phyloP scores from a whole-genome alignment of 805 yeast species.

The Candida taoyuanica region DNA sequence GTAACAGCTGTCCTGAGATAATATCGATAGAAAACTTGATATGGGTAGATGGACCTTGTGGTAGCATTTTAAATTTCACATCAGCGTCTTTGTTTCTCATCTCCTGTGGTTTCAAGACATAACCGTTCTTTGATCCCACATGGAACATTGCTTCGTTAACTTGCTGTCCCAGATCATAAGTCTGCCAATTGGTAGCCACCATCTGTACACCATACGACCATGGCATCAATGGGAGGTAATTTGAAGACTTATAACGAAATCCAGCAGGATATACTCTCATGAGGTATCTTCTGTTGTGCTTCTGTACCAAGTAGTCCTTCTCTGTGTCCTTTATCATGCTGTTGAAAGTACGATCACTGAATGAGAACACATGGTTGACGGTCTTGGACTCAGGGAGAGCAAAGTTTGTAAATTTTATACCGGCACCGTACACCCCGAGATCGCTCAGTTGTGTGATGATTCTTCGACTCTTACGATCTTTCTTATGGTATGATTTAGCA shows the following conservation, averaged over 20 bases:
- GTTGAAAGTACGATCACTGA: slow-evolving; percentile 68
- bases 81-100: slow-evolving; percentile 29
- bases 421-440: slow-evolving; percentile 61
- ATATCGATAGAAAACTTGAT: slow-evolving; percentile 37
- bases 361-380: slow-evolving; percentile 77
- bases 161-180: slow-evolving; percentile 85
- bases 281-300: slow-evolving; percentile 71
- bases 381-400: slow-evolving; percentile 83
- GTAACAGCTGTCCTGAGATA: slow-evolving; percentile 83
- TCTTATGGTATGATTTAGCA: slow-evolving; percentile 5
- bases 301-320: slow-evolving; percentile 51
- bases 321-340: slow-evolving; percentile 59
- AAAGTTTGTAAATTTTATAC: slow-evolving; percentile 74
- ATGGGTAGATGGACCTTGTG: slow-evolving; percentile 6
- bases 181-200: slow-evolving; percentile 98
- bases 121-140: slow-evolving; percentile 59
- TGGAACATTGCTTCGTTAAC: slow-evolving; percentile 80
- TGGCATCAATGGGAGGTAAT: slow-evolving; percentile 71
- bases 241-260: slow-evolving; percentile 69
- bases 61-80: slow-evolving; percentile 20
- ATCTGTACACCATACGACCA: slow-evolving; percentile 89
- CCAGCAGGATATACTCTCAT: slow-evolving; percentile 89
- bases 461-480: slow-evolving; percentile 17
- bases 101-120: slow-evolving; percentile 65
- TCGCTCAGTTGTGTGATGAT: slow-evolving; percentile 44